A percentile compares a stretch with the other conserved stretches of the same genome.
Conservation (phyloP, 371 early-diverging fungal species). For the Nematocida sp. region DNA sequence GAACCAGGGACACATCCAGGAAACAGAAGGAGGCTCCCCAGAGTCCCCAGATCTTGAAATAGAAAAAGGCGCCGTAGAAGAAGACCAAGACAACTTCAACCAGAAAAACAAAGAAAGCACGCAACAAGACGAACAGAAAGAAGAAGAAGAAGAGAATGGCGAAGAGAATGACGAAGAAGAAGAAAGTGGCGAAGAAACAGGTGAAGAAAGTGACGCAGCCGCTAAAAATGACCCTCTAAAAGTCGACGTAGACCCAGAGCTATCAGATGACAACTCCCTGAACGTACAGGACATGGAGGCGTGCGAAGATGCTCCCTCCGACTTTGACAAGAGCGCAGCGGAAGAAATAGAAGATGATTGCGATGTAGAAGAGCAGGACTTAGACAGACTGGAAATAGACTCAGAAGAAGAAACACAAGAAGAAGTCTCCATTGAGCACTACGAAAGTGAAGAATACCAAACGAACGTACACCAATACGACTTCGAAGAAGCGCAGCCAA, state of each 20-base stretch:
- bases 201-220: not conserved
- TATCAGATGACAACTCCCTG: constrained; percentile 50
- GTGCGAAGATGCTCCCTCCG: constrained; percentile 40
- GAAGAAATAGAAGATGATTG: constrained; percentile 50
- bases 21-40: constrained; percentile 41
- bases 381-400: constrained; percentile 55
- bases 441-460: constrained; percentile 58
- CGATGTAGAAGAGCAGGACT: constrained; percentile 49
- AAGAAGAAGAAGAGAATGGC: constrained; percentile 5
- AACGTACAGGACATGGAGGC: constrained; percentile 57
- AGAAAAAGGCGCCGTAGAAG: constrained; percentile 46
- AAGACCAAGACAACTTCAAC: constrained; percentile 47
- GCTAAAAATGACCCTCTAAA: constrained; percentile 15
- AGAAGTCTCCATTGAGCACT: constrained; percentile 52
- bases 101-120: constrained; percentile 40
- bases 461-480: constrained; percentile 47
- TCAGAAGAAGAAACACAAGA: constrained; percentile 34
- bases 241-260: constrained; percentile 19
- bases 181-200: not conserved
- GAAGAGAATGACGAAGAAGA: constrained; percentile 7
- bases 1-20: constrained; percentile 45
- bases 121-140: constrained; percentile 24
- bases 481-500: constrained; percentile 52
- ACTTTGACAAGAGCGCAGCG: constrained; percentile 19
- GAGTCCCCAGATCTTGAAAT: constrained; percentile 51